Conservation (phyloP, 208 protist species). For the Leishmania guyanensis region DNA sequence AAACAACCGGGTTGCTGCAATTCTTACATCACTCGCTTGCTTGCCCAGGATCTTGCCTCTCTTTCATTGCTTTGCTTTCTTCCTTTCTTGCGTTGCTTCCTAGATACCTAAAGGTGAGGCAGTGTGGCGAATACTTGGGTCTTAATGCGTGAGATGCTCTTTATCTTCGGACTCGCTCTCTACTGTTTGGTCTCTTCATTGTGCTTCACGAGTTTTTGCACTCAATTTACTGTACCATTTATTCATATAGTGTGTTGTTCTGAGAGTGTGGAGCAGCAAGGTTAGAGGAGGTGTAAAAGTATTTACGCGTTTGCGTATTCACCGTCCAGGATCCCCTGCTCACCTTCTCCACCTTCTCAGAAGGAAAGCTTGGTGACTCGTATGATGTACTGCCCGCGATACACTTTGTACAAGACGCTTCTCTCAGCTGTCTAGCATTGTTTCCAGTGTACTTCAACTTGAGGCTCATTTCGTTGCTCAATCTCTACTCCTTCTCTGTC, state of each 20-base stretch:
- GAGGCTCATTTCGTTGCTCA: neutral
- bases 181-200: neutral
- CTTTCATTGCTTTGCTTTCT: conserved; percentile 9
- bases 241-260: neutral
- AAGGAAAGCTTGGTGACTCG: neutral
- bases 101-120: neutral
- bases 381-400: neutral
- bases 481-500: neutral
- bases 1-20: neutral
- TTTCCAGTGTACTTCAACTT: neutral
- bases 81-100: neutral
- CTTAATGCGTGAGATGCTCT: neutral
- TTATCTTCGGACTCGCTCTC: neutral
- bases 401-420: neutral
- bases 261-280: neutral
- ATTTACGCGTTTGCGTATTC: too few species aligned
- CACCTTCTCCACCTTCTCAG: neutral
- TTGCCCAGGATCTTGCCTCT: neutral
- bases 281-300: neutral
- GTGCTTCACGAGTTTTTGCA: neutral
- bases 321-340: too few species aligned
- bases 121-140: neutral
- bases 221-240: neutral
- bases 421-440: neutral
- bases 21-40: neutral